Evolutionary conservation across 106 monocot genomes (phyloP).

Genomic region (Acanthochlamys bracteata): DNA sequence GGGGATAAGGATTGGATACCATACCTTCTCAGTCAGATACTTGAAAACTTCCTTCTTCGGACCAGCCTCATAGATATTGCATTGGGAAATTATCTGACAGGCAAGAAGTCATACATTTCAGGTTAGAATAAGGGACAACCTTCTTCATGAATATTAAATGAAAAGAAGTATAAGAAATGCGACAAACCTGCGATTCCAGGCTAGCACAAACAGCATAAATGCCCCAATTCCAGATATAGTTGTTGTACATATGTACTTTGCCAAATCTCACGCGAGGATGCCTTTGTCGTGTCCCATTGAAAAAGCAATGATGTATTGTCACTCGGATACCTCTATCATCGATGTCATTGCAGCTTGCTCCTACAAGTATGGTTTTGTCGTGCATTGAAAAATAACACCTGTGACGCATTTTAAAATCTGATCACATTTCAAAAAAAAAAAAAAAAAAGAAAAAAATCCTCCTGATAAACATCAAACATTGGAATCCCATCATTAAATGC

Average conservation of each 20-base stretch:
- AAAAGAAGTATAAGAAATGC: background rate
- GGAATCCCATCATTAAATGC: background rate
- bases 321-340: constrained; percentile 68
- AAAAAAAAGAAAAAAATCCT: background rate
- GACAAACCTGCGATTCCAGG: constrained; percentile 72
- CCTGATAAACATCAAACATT: background rate
- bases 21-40: constrained; percentile 83
- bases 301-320: constrained; percentile 93
- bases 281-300: constrained; percentile 69
- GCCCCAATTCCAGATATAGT: constrained; percentile 85
- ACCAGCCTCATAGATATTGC: constrained; percentile 88
- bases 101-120: background rate
- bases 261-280: constrained; percentile 85
- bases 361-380: constrained; percentile 77
- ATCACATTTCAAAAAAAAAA: background rate
- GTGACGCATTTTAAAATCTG: background rate
- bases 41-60: constrained; percentile 61
- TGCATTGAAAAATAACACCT: constrained; percentile 74
- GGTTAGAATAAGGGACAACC: background rate
- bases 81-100: constrained; percentile 70
- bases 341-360: constrained; percentile 38
- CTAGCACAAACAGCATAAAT: constrained; percentile 94
- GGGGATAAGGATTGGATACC: background rate
- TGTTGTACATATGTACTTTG: constrained; percentile 90
- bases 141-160: background rate